Conservation (phyloP, 2,329 filamentous ascomycete species). For the Verruconis gallopava region DNA sequence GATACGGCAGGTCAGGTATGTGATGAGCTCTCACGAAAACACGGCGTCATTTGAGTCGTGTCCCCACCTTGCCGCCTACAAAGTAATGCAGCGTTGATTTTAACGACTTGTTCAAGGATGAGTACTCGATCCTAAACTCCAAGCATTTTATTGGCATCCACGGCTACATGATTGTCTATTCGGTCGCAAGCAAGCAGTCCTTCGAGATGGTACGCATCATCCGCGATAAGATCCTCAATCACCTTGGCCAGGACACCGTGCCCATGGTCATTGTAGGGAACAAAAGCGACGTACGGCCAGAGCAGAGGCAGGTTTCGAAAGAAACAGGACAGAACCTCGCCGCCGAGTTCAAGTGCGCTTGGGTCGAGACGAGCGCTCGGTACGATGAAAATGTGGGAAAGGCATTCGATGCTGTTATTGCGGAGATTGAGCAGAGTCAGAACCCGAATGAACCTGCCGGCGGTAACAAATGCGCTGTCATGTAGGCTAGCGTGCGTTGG, state of each 20-base stretch:
- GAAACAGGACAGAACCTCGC: slow-evolving; percentile 78
- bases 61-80: no score
- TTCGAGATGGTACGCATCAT: slow-evolving; percentile 98
- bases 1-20: slow-evolving; percentile 88
- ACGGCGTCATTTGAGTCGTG: not conserved
- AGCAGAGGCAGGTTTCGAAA: slow-evolving; percentile 78
- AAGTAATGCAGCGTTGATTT: not conserved
- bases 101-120: slow-evolving; percentile 48
- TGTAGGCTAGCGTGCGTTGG: slow-evolving; percentile 37
- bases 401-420: slow-evolving; percentile 88
- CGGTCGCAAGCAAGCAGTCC: slow-evolving; percentile 83
- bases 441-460: slow-evolving; percentile 75
- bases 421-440: slow-evolving; percentile 86
- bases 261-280: slow-evolving; percentile 93
- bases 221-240: slow-evolving; percentile 91
- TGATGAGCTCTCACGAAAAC: slow-evolving; percentile 1
- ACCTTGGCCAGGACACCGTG: slow-evolving; percentile 81
- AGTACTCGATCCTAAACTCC: slow-evolving; percentile 95
- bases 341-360: slow-evolving; percentile 80
- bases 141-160: slow-evolving; percentile 99
- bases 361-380: slow-evolving; percentile 86
- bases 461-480: slow-evolving; percentile 69
- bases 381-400: slow-evolving; percentile 90
- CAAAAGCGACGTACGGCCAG: slow-evolving; percentile 85
- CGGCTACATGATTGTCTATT: slow-evolving; percentile 97